Percentiles rank a stretch among this genome's conserved stretches.
Conservation (phyloP, 176 grass and related monocot genomes). For the Zizania latifolia region DNA sequence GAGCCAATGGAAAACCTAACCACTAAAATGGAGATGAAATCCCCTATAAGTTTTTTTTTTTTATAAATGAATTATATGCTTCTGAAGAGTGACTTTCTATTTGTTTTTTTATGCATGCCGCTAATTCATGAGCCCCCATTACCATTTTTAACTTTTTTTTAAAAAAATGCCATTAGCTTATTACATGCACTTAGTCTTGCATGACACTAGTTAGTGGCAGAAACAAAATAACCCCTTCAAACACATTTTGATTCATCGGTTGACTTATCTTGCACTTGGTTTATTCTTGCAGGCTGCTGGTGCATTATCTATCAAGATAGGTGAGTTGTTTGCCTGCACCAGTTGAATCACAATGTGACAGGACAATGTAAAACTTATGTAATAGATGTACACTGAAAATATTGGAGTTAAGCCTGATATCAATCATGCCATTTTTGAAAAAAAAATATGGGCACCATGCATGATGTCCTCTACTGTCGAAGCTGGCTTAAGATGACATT, state of each 20-base stretch:
- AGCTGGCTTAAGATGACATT: not conserved
- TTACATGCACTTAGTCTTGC: too few relatives aligned
- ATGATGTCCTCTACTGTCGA: not conserved
- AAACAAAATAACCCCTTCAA: not conserved
- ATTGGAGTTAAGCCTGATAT: not conserved
- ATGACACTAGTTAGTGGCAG: not conserved
- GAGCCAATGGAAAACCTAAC: too few relatives aligned
- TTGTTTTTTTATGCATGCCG: not conserved
- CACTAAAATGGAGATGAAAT: too few relatives aligned
- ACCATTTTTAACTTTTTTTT: too few relatives aligned
- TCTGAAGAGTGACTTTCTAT: not conserved
- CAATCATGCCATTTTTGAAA: not conserved
- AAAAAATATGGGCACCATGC: not conserved
- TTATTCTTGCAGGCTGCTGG: slow-evolving; percentile 88
- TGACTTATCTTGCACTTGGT: slow-evolving; percentile 40
- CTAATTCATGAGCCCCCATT: not conserved
- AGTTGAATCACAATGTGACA: not conserved
- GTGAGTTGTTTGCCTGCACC: slow-evolving; percentile 44
- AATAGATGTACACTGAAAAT: not conserved
- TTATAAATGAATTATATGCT: too few relatives aligned
- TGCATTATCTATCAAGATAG: slow-evolving; percentile 89
- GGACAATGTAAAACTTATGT: not conserved
- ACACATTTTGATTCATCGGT: slow-evolving; percentile 5
- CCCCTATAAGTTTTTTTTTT: too few relatives aligned
- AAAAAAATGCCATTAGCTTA: too few relatives aligned